A percentile compares a stretch with the other conserved stretches of the same genome.
Evolutionary conservation across 1,139 yeast genomes (phyloP).

Genomic region (Pneumocystis oryctolagi): DNA sequence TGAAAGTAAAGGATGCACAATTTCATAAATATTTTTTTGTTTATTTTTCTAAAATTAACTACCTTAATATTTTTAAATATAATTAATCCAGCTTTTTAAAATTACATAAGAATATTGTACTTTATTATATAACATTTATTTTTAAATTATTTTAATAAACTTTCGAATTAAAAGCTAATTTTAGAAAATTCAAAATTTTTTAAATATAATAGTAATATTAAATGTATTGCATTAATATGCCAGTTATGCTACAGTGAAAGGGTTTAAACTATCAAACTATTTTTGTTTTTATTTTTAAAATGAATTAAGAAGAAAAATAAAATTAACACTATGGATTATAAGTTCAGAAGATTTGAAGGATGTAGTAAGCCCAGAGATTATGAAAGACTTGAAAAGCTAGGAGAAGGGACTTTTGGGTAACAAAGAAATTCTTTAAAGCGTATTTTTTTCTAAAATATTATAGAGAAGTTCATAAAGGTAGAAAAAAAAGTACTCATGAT

Average conservation of each 20-base stretch:
- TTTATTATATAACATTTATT: background rate
- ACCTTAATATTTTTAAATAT: background rate
- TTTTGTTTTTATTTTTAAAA: background rate
- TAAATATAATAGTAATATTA: background rate
- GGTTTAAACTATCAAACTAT: background rate
- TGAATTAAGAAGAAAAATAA: background rate
- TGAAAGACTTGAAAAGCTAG: conserved; percentile 48
- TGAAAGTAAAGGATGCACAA: conserved; percentile 26
- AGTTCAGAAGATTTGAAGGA: background rate
- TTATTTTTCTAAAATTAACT: background rate
- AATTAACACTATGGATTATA: background rate
- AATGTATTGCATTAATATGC: background rate
- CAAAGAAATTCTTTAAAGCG: conserved; percentile 19
- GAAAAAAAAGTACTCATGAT: conserved; percentile 33
- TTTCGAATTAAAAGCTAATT: background rate
- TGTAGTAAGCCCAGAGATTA: conserved; percentile 26
- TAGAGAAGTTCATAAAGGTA: conserved; percentile 58
- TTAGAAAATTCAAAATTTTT: background rate
- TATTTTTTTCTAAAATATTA: background rate
- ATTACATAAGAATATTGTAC: background rate
- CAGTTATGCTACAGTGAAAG: background rate
- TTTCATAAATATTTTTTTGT: conserved; percentile 13
- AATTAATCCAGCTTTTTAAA: background rate
- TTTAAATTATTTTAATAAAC: background rate
- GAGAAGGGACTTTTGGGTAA: conserved; percentile 80